These are phyloP conservation scores for Kwoniella sp. DNA, from an alignment of 768 basidiomycete genomes.

Conservation along the genomic window DNA sequence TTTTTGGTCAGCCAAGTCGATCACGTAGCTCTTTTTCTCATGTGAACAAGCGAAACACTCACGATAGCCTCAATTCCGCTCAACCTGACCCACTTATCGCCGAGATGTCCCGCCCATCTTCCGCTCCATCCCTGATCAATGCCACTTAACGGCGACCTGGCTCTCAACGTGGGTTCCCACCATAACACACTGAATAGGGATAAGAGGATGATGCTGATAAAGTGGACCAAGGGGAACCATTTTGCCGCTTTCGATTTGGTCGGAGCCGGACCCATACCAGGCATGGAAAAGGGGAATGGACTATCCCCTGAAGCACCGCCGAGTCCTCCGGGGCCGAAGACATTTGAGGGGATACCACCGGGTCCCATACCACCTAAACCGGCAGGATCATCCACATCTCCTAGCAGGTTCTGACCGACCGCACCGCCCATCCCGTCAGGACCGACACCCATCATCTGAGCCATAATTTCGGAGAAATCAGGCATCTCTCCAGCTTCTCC, in stretches of 20 bases:
- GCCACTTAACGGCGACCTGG: conserved; percentile 1
- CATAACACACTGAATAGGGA: conserved; percentile 42
- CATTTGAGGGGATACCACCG: conserved; percentile 22
- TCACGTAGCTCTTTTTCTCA: no score
- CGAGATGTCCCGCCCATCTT: conserved; percentile 13
- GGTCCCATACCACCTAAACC: conserved; percentile 33
- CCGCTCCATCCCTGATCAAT: conserved; percentile 12
- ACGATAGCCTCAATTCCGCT: conserved; percentile 38
- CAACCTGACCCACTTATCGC: conserved; percentile 18
- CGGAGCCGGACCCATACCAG: conserved; percentile 28
- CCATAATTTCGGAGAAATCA: conserved; percentile 38
- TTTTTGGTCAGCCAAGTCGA: neutral
- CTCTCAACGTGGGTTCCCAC: conserved; percentile 52
- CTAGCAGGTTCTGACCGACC: conserved; percentile 27
- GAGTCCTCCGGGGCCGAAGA: conserved; percentile 11
- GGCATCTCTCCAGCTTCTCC: conserved; percentile 30
- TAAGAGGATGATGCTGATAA: conserved; percentile 40
- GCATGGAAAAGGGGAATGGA: conserved; percentile 23
- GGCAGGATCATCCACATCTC: conserved; percentile 46
- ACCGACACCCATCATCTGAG: conserved; percentile 42
- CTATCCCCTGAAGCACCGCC: conserved; percentile 9
- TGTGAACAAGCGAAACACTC: no score
- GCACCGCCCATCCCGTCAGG: neutral
- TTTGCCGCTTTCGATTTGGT: conserved; percentile 35
- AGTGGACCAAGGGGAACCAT: conserved; percentile 50